A percentile compares a stretch with the other conserved stretches of the same genome.
Conservation (phyloP, 345 rosid genomes). For the Luvunga scandens region DNA sequence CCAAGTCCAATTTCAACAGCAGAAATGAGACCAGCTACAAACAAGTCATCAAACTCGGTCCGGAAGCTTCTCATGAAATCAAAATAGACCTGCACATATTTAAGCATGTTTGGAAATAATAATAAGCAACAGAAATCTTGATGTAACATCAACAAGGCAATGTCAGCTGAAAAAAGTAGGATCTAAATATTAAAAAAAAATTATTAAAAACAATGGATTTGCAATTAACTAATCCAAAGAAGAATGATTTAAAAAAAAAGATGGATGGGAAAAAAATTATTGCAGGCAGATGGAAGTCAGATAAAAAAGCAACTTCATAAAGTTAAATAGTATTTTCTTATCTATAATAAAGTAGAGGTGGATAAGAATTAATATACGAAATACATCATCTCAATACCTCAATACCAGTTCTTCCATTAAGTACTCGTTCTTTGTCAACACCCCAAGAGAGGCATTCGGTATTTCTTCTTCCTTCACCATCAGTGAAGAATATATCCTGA, state of each 20-base stretch:
- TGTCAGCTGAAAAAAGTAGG: background rate
- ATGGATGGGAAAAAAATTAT: background rate
- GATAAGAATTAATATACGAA: background rate
- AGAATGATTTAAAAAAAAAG: background rate
- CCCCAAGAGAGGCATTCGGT: conserved; percentile 90
- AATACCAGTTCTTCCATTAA: conserved; percentile 86
- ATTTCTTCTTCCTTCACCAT: conserved; percentile 81
- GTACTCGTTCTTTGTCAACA: conserved; percentile 81
- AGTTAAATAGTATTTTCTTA: background rate
- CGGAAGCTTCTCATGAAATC: conserved; percentile 98
- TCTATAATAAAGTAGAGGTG: background rate
- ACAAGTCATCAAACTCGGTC: conserved; percentile 80
- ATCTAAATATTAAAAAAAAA: background rate
- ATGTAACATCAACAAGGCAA: background rate
- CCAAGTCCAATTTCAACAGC: conserved; percentile 92
- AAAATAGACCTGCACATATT: conserved; percentile 70
- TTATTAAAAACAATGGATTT: background rate
- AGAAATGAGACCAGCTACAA: conserved; percentile 61
- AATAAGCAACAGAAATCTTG: conserved; percentile 6
- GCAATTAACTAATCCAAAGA: background rate
- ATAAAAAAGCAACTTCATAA: background rate
- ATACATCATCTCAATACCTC: conserved; percentile 47
- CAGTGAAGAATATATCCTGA: conserved; percentile 85
- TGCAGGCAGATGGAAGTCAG: background rate
- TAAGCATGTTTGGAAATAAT: conserved; percentile 4